These are phyloP conservation scores for Miscanthus sacchariflorus DNA, from an alignment of 202 grass and related monocot genomes.

Conservation along the genomic window DNA sequence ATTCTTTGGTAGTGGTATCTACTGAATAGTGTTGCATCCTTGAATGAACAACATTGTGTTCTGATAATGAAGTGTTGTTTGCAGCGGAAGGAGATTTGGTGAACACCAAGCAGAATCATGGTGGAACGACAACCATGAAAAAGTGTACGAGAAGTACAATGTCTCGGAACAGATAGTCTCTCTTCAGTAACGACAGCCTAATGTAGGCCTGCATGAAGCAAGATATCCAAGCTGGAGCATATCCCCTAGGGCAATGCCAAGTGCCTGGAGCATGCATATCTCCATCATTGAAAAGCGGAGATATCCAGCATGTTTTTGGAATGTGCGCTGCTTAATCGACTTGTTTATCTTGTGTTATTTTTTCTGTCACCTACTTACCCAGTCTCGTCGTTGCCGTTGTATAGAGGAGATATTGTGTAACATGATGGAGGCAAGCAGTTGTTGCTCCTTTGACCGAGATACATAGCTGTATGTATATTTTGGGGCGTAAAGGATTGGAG, in stretches of 20 bases:
- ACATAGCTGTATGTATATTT: constrained; percentile 33
- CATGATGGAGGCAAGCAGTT: background rate
- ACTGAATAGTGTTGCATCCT: background rate
- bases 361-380: background rate
- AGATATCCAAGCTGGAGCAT: background rate
- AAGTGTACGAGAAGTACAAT: constrained; percentile 91
- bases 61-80: constrained; percentile 5
- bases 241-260: background rate
- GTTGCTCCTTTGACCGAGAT: constrained; percentile 12
- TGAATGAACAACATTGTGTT: background rate
- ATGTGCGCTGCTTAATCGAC: background rate
- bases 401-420: constrained; percentile 31
- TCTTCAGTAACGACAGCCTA: constrained; percentile 73
- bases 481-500: constrained; percentile 37
- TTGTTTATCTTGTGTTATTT: background rate
- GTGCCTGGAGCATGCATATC: background rate
- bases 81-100: constrained; percentile 82
- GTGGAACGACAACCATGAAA: constrained; percentile 92
- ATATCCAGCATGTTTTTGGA: background rate
- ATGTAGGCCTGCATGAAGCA: background rate
- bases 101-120: constrained; percentile 94
- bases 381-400: constrained; percentile 28
- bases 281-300: background rate
- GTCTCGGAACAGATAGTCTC: constrained; percentile 64
- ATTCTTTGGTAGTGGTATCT: background rate